Evolutionary conservation across 176 grass and related monocot genomes (phyloP).

Genomic region (Phyllostachys edulis): DNA sequence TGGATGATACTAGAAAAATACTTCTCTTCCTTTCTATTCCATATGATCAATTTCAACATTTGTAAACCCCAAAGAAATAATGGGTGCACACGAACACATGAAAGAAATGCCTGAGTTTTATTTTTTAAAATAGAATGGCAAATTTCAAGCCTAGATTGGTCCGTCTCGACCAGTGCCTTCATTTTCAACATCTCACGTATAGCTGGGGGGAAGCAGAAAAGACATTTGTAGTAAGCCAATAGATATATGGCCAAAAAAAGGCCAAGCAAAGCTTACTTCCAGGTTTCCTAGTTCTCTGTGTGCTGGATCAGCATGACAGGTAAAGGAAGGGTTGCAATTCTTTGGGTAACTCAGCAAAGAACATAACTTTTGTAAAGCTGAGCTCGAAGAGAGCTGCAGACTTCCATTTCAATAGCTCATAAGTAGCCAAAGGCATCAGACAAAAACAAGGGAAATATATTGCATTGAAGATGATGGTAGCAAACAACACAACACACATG

Average conservation of each 20-base stretch:
- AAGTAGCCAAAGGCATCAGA: background rate
- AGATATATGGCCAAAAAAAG: background rate
- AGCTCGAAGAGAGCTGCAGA: background rate
- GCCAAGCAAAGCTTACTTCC: slow-evolving; percentile 47
- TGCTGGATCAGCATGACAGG: slow-evolving; percentile 32
- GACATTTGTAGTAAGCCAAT: background rate
- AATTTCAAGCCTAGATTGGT: too few species aligned
- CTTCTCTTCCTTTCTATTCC: too few species aligned
- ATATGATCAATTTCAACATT: too few species aligned
- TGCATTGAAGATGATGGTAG: background rate
- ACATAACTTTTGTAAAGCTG: background rate
- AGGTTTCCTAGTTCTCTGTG: slow-evolving; percentile 83
- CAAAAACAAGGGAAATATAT: background rate
- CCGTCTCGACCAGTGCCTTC: too few species aligned
- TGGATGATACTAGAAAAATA: too few species aligned
- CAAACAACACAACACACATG: background rate
- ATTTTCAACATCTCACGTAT: background rate
- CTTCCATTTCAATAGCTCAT: background rate
- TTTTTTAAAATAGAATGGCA: too few species aligned
- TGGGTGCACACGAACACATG: too few species aligned
- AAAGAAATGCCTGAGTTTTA: too few species aligned
- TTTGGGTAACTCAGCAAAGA: background rate
- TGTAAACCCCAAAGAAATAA: too few species aligned
- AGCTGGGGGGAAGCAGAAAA: background rate
- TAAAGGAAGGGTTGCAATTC: background rate